phyloP scores from a whole-genome alignment of 2,329 filamentous ascomycete species.

The Fusarium sp. region DNA sequence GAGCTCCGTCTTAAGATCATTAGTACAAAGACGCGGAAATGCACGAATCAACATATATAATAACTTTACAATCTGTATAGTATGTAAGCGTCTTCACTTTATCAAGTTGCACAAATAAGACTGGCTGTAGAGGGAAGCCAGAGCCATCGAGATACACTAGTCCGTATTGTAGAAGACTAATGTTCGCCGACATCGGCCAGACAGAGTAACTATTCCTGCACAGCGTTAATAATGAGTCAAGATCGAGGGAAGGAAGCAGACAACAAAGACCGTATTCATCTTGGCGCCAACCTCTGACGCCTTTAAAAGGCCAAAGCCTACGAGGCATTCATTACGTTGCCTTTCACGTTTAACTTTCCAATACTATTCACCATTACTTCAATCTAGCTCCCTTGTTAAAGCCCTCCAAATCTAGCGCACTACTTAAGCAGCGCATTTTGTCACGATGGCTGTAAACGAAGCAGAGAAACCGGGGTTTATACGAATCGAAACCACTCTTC shows the following conservation, averaged over 20 bases:
- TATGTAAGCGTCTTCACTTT: no score
- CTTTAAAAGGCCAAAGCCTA: rapidly evolving
- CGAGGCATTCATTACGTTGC: rapidly evolving
- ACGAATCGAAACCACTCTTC: slow-evolving; percentile 10
- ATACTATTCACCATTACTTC: rapidly evolving
- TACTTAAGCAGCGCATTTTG: rapidly evolving
- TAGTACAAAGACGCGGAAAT: no score
- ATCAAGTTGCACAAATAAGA: no score
- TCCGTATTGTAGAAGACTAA: no score
- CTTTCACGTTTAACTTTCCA: rapidly evolving
- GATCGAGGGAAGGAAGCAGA: no score
- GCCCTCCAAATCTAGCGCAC: rapidly evolving
- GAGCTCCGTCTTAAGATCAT: no score
- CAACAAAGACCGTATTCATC: no score
- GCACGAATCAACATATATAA: no score
- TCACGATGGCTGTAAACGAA: neutral
- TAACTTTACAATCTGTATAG: no score
- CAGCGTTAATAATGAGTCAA: neutral
- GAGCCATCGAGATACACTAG: no score
- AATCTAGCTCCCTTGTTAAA: rapidly evolving
- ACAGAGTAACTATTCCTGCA: neutral
- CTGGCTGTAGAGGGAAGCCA: no score
- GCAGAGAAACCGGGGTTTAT: neutral
- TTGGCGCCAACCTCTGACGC: rapidly evolving
- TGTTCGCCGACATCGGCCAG: slow-evolving; percentile 1